Evolutionary conservation across 768 basidiomycete species (phyloP).

Genomic region (Holtermannia corniformis): DNA sequence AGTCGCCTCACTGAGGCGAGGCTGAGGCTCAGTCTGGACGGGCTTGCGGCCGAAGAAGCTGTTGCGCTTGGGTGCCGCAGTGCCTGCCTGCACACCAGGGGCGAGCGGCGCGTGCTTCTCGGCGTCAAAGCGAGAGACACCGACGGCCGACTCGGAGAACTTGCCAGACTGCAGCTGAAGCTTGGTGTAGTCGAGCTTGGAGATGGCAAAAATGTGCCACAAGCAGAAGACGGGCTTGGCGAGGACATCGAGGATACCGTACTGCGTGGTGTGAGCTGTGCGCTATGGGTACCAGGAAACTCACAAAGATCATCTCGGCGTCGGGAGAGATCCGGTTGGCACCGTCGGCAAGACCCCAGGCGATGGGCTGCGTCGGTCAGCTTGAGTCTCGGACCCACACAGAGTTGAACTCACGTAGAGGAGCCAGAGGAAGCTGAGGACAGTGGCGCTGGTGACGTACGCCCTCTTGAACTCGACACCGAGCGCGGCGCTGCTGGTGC

Average conservation of each 20-base stretch:
- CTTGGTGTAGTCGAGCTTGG: slow-evolving; percentile 37
- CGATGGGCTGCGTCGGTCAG: slow-evolving; percentile 43
- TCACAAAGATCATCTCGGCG: slow-evolving; percentile 50
- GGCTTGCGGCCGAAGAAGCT: neutral
- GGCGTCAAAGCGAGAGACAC: slow-evolving; percentile 10
- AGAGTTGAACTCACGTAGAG: too few species aligned
- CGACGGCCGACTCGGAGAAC: slow-evolving; percentile 26
- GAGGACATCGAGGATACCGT: slow-evolving; percentile 47
- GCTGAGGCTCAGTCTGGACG: neutral
- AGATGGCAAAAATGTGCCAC: slow-evolving; percentile 36
- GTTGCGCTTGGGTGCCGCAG: neutral
- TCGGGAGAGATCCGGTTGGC: slow-evolving; percentile 49
- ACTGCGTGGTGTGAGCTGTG: too few species aligned
- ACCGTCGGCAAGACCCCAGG: slow-evolving; percentile 52
- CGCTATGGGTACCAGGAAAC: too few species aligned
- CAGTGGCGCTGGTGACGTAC: slow-evolving; percentile 43
- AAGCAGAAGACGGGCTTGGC: slow-evolving; percentile 42
- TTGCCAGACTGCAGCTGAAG: slow-evolving; percentile 40
- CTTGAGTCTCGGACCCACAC: neutral
- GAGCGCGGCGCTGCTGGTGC: slow-evolving; percentile 30
- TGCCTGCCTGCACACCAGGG: slow-evolving; percentile 1
- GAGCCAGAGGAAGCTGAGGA: slow-evolving; percentile 51
- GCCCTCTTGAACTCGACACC: slow-evolving; percentile 30
- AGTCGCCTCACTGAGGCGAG: neutral
- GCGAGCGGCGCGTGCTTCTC: slow-evolving; percentile 22